These are phyloP conservation scores for Yamadazyma siamensis DNA, from an alignment of 1,139 yeast genomes.

Conservation along the genomic window DNA sequence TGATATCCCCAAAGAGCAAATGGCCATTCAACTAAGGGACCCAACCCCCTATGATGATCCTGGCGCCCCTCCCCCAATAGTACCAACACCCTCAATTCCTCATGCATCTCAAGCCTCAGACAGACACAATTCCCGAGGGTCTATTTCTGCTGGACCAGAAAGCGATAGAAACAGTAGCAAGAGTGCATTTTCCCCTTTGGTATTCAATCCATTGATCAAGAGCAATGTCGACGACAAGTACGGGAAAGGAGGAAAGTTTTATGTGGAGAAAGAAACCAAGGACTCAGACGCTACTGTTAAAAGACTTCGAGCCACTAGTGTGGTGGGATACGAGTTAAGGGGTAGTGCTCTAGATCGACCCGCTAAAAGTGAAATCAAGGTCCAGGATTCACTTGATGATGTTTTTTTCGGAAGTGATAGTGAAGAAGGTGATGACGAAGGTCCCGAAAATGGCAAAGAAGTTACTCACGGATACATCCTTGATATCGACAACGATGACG, in stretches of 20 bases:
- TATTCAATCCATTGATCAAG: constrained; percentile 74
- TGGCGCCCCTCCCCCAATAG: constrained; percentile 71
- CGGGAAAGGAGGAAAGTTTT: constrained; percentile 82
- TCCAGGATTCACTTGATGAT: constrained; percentile 5
- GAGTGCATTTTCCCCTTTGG: constrained; percentile 76
- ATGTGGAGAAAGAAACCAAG: constrained; percentile 41
- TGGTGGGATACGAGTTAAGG: constrained; percentile 29
- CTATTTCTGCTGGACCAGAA: constrained; percentile 8
- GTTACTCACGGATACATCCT: neutral
- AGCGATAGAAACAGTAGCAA: constrained; percentile 8
- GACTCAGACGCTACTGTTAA: constrained; percentile 19
- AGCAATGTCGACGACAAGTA: constrained; percentile 78
- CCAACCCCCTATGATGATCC: constrained; percentile 69
- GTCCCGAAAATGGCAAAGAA: neutral
- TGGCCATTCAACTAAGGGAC: constrained; percentile 31
- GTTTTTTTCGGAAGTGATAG: constrained; percentile 26
- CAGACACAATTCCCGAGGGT: constrained; percentile 12
- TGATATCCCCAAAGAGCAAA: constrained; percentile 59
- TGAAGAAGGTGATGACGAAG: constrained; percentile 13
- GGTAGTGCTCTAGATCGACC: constrained; percentile 9
- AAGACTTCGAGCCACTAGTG: constrained; percentile 42
- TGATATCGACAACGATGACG: constrained; percentile 11
- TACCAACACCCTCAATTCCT: constrained; percentile 55
- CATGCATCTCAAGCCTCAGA: constrained; percentile 19
- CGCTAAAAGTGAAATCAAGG: constrained; percentile 15